Evolutionary conservation across 2,329 filamentous ascomycete species (phyloP).

Genomic region (Arthrobotrys sinensis): DNA sequence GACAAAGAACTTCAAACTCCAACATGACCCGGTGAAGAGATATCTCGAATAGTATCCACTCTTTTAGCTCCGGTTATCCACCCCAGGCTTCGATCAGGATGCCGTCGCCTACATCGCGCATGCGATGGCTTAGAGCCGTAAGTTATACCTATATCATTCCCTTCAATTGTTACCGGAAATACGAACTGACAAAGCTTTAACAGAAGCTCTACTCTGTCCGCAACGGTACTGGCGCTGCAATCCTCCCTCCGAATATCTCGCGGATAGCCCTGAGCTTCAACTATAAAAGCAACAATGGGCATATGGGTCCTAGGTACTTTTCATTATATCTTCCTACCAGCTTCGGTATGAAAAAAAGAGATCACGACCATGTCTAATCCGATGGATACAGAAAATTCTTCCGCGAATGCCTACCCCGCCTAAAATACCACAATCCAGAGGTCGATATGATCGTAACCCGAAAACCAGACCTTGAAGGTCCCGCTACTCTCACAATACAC

Average conservation of each 20-base stretch:
- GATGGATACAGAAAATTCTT: constrained; percentile 80
- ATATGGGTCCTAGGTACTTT: constrained; percentile 79
- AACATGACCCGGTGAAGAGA: constrained; percentile 13
- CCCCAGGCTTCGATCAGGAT: constrained; percentile 42
- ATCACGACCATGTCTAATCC: background rate
- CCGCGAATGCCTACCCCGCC: constrained; percentile 82
- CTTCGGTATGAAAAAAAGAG: background rate
- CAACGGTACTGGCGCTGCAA: constrained; percentile 84
- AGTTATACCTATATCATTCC: constrained; percentile 12
- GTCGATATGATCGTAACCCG: constrained; percentile 53
- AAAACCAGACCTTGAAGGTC: constrained; percentile 14
- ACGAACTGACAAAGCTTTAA: constrained; percentile 10
- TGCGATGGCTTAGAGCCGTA: constrained; percentile 62
- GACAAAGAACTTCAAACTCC: constrained; percentile 27
- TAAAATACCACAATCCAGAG: constrained; percentile 87
- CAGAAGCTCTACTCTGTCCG: constrained; percentile 80
- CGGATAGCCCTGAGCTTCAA: constrained; percentile 83
- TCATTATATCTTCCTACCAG: background rate
- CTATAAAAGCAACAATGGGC: constrained; percentile 75
- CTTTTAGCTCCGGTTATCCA: constrained; percentile 1
- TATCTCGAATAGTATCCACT: constrained; percentile 9
- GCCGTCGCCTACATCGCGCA: constrained; percentile 62
- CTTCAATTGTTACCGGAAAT: background rate
- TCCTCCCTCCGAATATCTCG: constrained; percentile 82
- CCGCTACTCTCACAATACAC: constrained; percentile 54